Evolutionary conservation across 257 asterid species (phyloP).

Genomic region (Lantana camara): DNA sequence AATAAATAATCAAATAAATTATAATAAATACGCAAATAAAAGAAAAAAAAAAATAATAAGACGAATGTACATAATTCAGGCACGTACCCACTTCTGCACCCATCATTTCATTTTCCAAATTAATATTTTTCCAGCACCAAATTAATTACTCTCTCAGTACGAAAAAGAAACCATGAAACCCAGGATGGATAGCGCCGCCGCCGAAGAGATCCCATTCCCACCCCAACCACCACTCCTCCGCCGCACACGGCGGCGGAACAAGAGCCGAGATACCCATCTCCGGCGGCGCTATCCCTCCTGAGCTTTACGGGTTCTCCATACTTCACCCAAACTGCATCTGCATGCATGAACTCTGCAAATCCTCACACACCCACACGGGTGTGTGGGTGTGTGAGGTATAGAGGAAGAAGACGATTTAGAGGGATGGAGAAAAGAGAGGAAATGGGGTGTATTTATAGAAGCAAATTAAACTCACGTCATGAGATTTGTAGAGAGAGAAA

Average conservation of each 20-base stretch:
- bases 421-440: slow-evolving; percentile 24
- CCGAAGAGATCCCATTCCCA: slow-evolving; percentile 35
- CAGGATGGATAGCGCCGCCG: slow-evolving; percentile 91
- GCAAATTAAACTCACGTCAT: slow-evolving; percentile 37
- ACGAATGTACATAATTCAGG: slow-evolving; percentile 21
- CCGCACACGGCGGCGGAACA: neutral
- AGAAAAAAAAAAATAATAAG: too few relatives aligned
- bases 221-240: slow-evolving; percentile 5
- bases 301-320: slow-evolving; percentile 59
- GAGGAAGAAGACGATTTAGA: neutral
- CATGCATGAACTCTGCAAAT: slow-evolving; percentile 18
- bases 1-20: neutral
- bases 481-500: slow-evolving; percentile 23
- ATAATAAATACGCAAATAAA: neutral
- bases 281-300: slow-evolving; percentile 83
- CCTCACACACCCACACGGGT: slow-evolving; percentile 5
- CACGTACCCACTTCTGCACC: slow-evolving; percentile 26
- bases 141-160: slow-evolving; percentile 27
- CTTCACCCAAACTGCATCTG: slow-evolving; percentile 22
- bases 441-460: slow-evolving; percentile 51
- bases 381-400: slow-evolving; percentile 1
- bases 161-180: slow-evolving; percentile 54
- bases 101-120: neutral
- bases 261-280: neutral
- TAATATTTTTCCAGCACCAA: too few relatives aligned